phyloP scores from a whole-genome alignment of 805 yeast species.

The Cyberlindnera maclurae region DNA sequence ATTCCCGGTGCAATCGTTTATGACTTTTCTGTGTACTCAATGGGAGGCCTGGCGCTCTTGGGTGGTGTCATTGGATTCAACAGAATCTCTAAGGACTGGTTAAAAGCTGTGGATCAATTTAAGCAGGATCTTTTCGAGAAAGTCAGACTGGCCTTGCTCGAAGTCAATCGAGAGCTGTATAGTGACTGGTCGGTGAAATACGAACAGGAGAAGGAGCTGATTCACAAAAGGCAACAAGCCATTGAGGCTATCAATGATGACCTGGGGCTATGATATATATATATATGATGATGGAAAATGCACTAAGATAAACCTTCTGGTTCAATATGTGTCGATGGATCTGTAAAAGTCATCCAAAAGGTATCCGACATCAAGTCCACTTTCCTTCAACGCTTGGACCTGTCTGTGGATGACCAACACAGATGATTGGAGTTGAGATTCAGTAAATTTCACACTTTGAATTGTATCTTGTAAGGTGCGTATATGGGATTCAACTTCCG shows the following conservation, averaged over 20 bases:
- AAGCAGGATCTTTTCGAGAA: conserved; percentile 20
- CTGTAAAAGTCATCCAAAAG: conserved; percentile 20
- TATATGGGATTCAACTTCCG: conserved; percentile 27
- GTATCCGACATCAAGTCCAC: conserved; percentile 62
- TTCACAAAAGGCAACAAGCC: conserved; percentile 10
- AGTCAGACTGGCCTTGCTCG: conserved; percentile 16
- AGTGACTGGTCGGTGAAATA: conserved; percentile 19
- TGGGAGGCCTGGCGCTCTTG: conserved; percentile 26
- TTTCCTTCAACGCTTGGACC: conserved; percentile 50
- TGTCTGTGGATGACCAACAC: conserved; percentile 50
- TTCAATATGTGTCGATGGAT: conserved; percentile 15
- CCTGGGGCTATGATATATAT: conserved; percentile 7
- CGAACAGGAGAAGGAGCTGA: conserved; percentile 11
- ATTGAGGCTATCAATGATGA: conserved; percentile 10
- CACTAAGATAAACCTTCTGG: neutral
- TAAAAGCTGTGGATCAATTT: conserved; percentile 18
- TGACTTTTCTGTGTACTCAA: conserved; percentile 25
- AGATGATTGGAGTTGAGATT: conserved; percentile 48
- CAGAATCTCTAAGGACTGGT: conserved; percentile 26
- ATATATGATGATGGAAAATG: neutral
- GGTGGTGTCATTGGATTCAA: conserved; percentile 27
- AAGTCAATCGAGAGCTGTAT: conserved; percentile 15
- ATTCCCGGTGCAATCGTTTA: conserved; percentile 24
- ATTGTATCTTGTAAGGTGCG: conserved; percentile 71
- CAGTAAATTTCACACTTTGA: conserved; percentile 48